Conservation (phyloP, 345 rosid species). For the Eucalyptus sp. region DNA sequence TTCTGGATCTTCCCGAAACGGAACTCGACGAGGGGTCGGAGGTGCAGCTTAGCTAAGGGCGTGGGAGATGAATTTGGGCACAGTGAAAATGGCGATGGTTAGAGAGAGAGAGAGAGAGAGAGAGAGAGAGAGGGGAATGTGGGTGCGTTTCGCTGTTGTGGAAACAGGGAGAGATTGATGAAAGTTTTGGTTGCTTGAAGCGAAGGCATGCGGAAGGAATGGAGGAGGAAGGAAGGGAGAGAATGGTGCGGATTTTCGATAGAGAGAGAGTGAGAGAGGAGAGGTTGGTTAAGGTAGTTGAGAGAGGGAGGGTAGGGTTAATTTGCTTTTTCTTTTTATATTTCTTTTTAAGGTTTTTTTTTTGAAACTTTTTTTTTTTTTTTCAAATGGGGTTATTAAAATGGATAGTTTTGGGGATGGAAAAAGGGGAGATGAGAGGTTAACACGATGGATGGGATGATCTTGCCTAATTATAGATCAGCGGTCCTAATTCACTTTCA, state of each 20-base stretch:
- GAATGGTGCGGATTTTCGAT: background rate
- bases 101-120: background rate
- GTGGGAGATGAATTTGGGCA: background rate
- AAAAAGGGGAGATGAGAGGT: background rate
- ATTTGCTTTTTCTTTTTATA: background rate
- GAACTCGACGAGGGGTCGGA: background rate
- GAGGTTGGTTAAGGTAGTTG: constrained; percentile 18
- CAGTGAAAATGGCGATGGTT: background rate
- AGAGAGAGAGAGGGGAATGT: background rate
- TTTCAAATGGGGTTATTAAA: background rate
- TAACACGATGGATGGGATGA: background rate
- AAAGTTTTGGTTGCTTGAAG: background rate
- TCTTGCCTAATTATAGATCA: constrained; percentile 17
- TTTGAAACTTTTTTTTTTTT: background rate
- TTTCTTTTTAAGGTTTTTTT: background rate
- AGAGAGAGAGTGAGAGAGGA: background rate
- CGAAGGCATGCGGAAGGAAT: background rate
- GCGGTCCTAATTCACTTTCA: background rate
- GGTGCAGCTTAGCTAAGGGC: background rate
- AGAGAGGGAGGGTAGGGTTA: background rate
- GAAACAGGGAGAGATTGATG: background rate
- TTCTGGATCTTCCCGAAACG: background rate
- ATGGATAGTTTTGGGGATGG: background rate
- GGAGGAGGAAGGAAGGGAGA: background rate
- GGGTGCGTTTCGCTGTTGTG: background rate